A percentile compares a stretch with the other conserved stretches of the same genome.
phyloP scores from a whole-genome alignment of 495 filamentous ascomycete species.

The Arthonia radiata region DNA sequence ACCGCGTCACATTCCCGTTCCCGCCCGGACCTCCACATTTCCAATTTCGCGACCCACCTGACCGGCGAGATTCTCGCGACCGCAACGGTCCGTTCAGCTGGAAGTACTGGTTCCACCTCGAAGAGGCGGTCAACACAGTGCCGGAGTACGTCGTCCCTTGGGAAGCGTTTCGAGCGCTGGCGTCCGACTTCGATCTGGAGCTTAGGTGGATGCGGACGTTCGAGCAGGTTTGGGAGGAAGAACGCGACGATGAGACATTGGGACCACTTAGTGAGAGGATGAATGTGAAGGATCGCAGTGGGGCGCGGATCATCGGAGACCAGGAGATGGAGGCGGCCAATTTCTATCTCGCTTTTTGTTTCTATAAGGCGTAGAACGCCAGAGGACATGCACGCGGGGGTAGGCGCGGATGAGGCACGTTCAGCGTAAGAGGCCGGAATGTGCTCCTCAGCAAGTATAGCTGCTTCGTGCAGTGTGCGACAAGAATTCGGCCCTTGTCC shows the following conservation, averaged over 20 bases:
- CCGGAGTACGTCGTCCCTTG: slow-evolving; percentile 97
- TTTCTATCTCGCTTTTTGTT: slow-evolving; percentile 86
- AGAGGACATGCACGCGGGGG: too few relatives aligned
- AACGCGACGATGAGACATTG: slow-evolving; percentile 56
- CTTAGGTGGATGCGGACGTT: slow-evolving; percentile 79
- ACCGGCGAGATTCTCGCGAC: slow-evolving; percentile 63
- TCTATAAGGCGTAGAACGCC: slow-evolving; percentile 86
- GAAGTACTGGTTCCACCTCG: slow-evolving; percentile 89
- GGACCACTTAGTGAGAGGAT: slow-evolving; percentile 76
- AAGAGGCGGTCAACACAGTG: slow-evolving; percentile 86
- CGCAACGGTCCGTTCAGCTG: slow-evolving; percentile 90
- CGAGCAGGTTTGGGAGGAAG: slow-evolving; percentile 67
- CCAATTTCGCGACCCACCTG: too few relatives aligned
- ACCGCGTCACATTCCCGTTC: slow-evolving; percentile 66
- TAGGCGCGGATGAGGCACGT: too few relatives aligned
- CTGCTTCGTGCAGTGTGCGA: too few relatives aligned
- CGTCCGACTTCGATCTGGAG: slow-evolving; percentile 90
- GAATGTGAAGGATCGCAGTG: slow-evolving; percentile 57
- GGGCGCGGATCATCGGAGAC: slow-evolving; percentile 38
- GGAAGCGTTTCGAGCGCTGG: slow-evolving; percentile 83
- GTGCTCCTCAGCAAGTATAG: too few relatives aligned
- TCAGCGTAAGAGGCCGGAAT: too few relatives aligned
- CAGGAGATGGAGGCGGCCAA: slow-evolving; percentile 78
- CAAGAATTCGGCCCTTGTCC: too few relatives aligned
- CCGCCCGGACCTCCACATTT: slow-evolving; percentile 31